Evolutionary conservation across 2,329 filamentous ascomycete genomes (phyloP).

Genomic region (Raffaelea albimanens): DNA sequence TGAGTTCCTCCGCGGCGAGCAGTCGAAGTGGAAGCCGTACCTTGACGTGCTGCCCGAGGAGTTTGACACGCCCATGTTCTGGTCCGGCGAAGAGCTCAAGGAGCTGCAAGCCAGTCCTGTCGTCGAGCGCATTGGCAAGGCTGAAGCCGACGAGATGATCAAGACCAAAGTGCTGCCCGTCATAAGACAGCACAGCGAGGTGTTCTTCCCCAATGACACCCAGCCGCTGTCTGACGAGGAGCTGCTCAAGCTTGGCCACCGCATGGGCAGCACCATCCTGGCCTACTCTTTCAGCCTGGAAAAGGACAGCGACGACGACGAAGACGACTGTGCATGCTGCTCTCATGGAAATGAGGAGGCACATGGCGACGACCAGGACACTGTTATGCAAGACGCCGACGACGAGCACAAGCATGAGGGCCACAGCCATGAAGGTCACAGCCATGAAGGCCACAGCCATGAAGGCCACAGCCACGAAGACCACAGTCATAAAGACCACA

Average conservation of each 20-base stretch:
- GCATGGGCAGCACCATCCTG: slow-evolving; percentile 85
- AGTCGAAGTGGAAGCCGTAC: slow-evolving; percentile 68
- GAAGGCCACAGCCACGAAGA: too few relatives aligned
- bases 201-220: slow-evolving; percentile 34
- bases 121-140: slow-evolving; percentile 65
- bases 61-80: slow-evolving; percentile 90
- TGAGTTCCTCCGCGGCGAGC: slow-evolving; percentile 50
- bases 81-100: slow-evolving; percentile 59
- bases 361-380: too few relatives aligned
- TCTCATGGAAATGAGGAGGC: neutral
- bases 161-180: slow-evolving; percentile 40
- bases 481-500: slow-evolving; percentile 59
- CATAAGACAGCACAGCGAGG: slow-evolving; percentile 31
- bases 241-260: slow-evolving; percentile 51
- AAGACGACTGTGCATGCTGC: slow-evolving; percentile 11
- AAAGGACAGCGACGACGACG: slow-evolving; percentile 42
- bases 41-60: slow-evolving; percentile 60
- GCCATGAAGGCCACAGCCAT: too few relatives aligned
- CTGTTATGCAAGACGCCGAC: slow-evolving; percentile 19
- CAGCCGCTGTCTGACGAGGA: slow-evolving; percentile 30
- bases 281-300: slow-evolving; percentile 72
- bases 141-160: slow-evolving; percentile 62
- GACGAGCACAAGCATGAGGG: slow-evolving; percentile 17
- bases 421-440: too few relatives aligned
- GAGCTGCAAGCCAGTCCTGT: slow-evolving; percentile 71